phyloP scores from a whole-genome alignment of 2,329 filamentous ascomycete species.

The Drechslerella dactyloides region DNA sequence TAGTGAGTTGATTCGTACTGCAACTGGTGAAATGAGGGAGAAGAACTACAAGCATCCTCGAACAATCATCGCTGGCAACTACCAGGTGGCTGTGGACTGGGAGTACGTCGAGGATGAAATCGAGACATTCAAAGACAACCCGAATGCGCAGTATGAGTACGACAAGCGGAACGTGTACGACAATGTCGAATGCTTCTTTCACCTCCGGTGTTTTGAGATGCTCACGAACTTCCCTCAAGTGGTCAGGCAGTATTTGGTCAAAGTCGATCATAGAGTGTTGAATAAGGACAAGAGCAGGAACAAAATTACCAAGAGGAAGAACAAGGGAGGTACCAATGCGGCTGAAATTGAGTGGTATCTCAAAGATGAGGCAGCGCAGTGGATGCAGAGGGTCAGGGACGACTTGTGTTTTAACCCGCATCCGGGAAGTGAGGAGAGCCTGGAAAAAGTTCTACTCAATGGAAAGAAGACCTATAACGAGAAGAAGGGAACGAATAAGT shows the following conservation, averaged over 20 bases:
- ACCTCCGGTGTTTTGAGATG: slow-evolving; percentile 48
- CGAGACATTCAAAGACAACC: slow-evolving; percentile 22
- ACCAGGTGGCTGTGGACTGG: slow-evolving; percentile 47
- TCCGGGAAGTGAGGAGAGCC: slow-evolving; percentile 34
- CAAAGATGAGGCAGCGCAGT: slow-evolving; percentile 42
- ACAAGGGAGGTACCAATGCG: slow-evolving; percentile 48
- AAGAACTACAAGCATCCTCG: slow-evolving; percentile 50
- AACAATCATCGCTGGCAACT: slow-evolving; percentile 48
- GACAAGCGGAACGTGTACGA: slow-evolving; percentile 43
- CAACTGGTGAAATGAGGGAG: slow-evolving; percentile 33
- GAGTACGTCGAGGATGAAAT: slow-evolving; percentile 40
- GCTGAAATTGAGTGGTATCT: slow-evolving; percentile 51
- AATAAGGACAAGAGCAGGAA: slow-evolving; percentile 45
- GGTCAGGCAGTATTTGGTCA: slow-evolving; percentile 23
- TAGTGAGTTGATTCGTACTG: slow-evolving; percentile 31
- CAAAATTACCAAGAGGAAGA: slow-evolving; percentile 44
- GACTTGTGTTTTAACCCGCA: slow-evolving; percentile 35
- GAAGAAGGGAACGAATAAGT: slow-evolving; percentile 30
- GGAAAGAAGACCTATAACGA: slow-evolving; percentile 47
- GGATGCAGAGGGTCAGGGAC: slow-evolving; percentile 31
- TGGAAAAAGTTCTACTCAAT: slow-evolving; percentile 35
- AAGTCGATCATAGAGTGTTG: slow-evolving; percentile 40
- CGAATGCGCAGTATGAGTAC: slow-evolving; percentile 29
- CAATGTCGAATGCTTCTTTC: slow-evolving; percentile 44
- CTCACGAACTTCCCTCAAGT: slow-evolving; percentile 35